Evolutionary conservation across 768 basidiomycete species (phyloP).

Genomic region (Termitomyces sp.): DNA sequence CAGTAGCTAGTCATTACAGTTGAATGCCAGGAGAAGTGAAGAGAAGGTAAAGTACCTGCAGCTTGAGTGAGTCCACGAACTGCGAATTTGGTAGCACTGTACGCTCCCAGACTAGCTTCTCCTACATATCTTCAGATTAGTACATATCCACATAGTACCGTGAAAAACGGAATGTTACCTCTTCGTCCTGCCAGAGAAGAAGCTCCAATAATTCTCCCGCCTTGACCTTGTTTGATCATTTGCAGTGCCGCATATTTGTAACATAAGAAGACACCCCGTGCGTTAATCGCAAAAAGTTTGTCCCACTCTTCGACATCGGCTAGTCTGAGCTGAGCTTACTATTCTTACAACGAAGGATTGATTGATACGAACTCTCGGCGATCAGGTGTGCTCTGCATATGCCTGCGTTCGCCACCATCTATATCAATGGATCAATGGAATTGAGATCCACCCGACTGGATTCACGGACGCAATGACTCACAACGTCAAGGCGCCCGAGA

Average conservation of each 20-base stretch:
- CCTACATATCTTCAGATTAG: neutral
- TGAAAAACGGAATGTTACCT: slow-evolving; percentile 17
- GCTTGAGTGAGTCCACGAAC: neutral
- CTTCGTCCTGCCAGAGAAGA: slow-evolving; percentile 26
- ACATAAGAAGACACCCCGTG: slow-evolving; percentile 15
- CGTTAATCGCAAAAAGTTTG: slow-evolving; percentile 22
- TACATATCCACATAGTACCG: neutral
- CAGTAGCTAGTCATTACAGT: neutral
- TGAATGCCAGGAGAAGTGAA: neutral
- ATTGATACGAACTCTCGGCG: slow-evolving; percentile 16
- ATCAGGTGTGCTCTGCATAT: slow-evolving; percentile 16
- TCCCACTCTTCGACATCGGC: slow-evolving; percentile 22
- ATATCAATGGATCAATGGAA: neutral
- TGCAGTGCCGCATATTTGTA: neutral
- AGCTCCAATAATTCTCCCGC: slow-evolving; percentile 20
- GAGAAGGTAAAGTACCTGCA: neutral
- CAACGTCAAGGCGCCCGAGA: neutral
- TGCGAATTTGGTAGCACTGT: slow-evolving; percentile 36
- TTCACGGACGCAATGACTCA: neutral
- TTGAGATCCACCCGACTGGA: neutral
- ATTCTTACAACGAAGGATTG: neutral
- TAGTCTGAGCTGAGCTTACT: neutral
- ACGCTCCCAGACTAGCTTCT: slow-evolving; percentile 16
- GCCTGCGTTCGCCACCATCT: slow-evolving; percentile 35
- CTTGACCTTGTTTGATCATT: neutral